Conservation (phyloP, 805 yeast genomes). For the Lipomyces yamanashiensis region DNA sequence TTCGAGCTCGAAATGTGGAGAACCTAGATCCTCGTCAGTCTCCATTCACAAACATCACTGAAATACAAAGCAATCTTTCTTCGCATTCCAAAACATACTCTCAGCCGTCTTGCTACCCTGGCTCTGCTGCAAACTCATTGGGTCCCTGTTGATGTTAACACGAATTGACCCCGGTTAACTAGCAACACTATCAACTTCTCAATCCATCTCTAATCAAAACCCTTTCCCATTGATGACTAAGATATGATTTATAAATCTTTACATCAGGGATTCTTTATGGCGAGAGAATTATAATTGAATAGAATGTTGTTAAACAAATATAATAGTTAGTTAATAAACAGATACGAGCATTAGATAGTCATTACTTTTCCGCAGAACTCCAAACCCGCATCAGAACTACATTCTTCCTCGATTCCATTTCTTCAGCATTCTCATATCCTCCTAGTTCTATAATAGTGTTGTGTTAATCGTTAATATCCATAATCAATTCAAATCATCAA, state of each 20-base stretch:
- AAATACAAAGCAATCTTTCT: neutral
- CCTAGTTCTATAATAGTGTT: no score
- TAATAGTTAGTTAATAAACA: no score
- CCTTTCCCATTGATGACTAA: neutral
- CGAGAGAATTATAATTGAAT: no score
- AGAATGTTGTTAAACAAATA: neutral
- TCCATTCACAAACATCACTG: neutral
- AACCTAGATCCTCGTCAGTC: neutral
- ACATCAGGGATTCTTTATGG: no score
- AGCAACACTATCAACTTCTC: neutral
- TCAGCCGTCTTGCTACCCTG: neutral
- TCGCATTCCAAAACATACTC: no score
- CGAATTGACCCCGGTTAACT: neutral
- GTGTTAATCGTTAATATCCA: no score
- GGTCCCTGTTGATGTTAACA: no score
- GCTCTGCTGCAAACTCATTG: neutral
- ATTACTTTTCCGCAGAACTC: neutral
- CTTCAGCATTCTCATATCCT: no score
- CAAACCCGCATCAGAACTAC: neutral
- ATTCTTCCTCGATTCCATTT: no score
- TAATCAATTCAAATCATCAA: no score
- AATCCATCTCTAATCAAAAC: neutral
- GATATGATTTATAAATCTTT: no score
- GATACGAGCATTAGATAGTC: no score
- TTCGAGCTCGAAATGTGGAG: slow-evolving; percentile 32